Evolutionary conservation across 129 eudicot species (phyloP).

Genomic region (Silybum marianum): DNA sequence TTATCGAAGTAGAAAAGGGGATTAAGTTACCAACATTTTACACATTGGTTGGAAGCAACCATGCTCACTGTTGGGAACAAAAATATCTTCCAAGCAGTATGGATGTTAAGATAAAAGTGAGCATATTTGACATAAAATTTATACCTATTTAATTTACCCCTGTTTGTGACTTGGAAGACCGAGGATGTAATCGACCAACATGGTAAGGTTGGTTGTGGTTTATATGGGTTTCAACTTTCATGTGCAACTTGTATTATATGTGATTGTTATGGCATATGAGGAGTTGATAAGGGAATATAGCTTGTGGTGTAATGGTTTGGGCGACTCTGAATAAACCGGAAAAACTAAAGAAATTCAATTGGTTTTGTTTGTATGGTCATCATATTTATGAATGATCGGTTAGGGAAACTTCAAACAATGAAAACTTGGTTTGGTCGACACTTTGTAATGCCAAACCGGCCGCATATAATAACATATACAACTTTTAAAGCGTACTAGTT

Average conservation of each 20-base stretch:
- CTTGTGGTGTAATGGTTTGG: not conserved
- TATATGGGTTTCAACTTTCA: not conserved
- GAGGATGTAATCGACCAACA: not conserved
- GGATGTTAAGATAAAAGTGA: not conserved
- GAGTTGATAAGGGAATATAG: not conserved
- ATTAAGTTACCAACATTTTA: not conserved
- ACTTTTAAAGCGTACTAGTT: not conserved
- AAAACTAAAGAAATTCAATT: not conserved
- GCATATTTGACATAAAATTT: not conserved
- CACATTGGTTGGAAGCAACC: not conserved
- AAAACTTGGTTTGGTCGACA: not conserved
- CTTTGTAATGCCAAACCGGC: not conserved
- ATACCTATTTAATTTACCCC: not conserved
- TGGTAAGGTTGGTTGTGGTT: not conserved
- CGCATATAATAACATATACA: not conserved
- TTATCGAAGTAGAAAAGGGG: not conserved
- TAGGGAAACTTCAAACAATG: not conserved
- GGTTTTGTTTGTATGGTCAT: not conserved
- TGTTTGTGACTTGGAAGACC: not conserved
- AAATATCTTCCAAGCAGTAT: not conserved
- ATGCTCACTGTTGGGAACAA: not conserved
- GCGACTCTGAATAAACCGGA: not conserved
- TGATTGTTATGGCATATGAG: not conserved
- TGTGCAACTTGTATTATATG: not conserved
- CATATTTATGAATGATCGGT: not conserved